Percentiles rank a stretch among this genome's conserved stretches.
Conservation (phyloP, 148 eudicot species). For the Rhododendron molle region DNA sequence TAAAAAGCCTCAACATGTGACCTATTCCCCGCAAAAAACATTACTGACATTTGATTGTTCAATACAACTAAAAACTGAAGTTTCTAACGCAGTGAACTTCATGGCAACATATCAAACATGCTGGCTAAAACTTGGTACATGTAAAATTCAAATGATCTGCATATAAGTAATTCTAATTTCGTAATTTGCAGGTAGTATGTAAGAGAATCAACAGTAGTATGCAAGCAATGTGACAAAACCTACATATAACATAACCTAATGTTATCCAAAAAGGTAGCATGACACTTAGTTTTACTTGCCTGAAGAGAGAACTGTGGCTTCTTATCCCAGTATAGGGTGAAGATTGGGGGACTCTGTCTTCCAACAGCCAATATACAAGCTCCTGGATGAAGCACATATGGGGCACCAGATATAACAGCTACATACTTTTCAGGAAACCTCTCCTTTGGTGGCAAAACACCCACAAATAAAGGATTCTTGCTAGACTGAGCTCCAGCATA, state of each 20-base stretch:
- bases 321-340: slow-evolving; percentile 84
- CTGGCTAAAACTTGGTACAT: not conserved
- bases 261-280: not conserved
- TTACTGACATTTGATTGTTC: not conserved
- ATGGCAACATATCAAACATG: not conserved
- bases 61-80: not conserved
- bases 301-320: slow-evolving; percentile 81
- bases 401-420: slow-evolving; percentile 74
- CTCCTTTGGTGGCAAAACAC: slow-evolving; percentile 88
- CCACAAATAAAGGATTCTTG: slow-evolving; percentile 91
- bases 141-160: not conserved
- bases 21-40: not conserved
- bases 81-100: not conserved
- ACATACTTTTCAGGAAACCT: slow-evolving; percentile 88
- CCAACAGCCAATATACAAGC: slow-evolving; percentile 76
- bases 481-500: slow-evolving; percentile 88
- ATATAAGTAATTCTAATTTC: not conserved
- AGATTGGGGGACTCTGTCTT: slow-evolving; percentile 68
- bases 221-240: slow-evolving; percentile 7
- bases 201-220: not conserved
- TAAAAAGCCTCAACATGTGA: not conserved
- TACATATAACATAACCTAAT: not conserved
- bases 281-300: slow-evolving; percentile 37
- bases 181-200: not conserved
- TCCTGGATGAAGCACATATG: slow-evolving; percentile 83